Percentiles rank a stretch among this genome's conserved stretches.
Evolutionary conservation across 2,329 filamentous ascomycete species (phyloP).

Genomic region (Fusarium palustre): DNA sequence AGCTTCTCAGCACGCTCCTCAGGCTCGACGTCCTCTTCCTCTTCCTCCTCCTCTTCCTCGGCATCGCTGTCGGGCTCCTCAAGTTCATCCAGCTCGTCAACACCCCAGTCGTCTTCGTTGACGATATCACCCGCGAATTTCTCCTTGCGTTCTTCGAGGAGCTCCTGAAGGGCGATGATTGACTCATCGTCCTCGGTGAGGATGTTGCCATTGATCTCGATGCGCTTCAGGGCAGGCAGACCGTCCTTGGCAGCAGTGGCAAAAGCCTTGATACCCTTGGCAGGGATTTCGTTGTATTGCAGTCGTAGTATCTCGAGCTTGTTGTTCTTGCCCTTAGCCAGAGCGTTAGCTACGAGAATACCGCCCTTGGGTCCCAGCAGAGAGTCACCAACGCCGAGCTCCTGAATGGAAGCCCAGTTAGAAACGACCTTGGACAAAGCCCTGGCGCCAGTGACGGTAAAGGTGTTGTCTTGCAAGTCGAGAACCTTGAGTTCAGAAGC

Average conservation of each 20-base stretch:
- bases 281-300: constrained; percentile 94
- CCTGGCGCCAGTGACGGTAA: constrained; percentile 82
- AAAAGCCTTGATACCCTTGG: constrained; percentile 77
- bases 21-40: constrained; percentile 70
- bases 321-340: constrained; percentile 79
- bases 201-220: constrained; percentile 97
- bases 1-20: constrained; percentile 77
- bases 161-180: constrained; percentile 73
- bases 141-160: constrained; percentile 83
- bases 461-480: constrained; percentile 98
- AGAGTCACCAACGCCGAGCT: constrained; percentile 91
- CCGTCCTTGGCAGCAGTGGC: constrained; percentile 73
- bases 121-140: constrained; percentile 73
- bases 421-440: constrained; percentile 81
- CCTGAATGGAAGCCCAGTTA: constrained; percentile 79
- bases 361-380: constrained; percentile 83
- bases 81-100: constrained; percentile 88
- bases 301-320: constrained; percentile 84
- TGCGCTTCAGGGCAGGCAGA: constrained; percentile 81
- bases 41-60: constrained; percentile 75
- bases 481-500: constrained; percentile 77
- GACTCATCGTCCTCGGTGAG: constrained; percentile 86
- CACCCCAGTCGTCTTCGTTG: constrained; percentile 83
- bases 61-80: constrained; percentile 80
- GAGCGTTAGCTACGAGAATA: constrained; percentile 76